phyloP scores from a whole-genome alignment of 768 basidiomycete genomes.

The Rhizopogon sp. region DNA sequence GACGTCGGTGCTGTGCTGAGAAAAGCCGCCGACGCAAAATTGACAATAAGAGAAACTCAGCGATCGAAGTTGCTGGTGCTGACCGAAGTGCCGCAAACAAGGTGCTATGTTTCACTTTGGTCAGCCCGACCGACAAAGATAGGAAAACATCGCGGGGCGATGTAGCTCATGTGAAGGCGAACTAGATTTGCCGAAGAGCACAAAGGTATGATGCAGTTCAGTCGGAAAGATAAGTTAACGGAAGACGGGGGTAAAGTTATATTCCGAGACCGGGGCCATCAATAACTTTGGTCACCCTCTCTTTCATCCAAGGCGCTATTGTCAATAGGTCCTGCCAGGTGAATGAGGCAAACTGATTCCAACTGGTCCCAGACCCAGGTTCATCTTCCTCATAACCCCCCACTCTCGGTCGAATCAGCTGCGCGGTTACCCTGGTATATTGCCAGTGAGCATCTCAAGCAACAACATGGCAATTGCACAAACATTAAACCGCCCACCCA shows the following conservation, averaged over 20 bases:
- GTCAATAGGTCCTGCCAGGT: conserved; percentile 63
- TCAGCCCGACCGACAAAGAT: conserved; percentile 16
- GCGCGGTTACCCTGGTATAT: conserved; percentile 51
- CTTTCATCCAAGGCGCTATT: conserved; percentile 78
- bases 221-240: not conserved
- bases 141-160: not conserved
- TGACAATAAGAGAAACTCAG: conserved; percentile 1
- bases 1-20: conserved; percentile 4
- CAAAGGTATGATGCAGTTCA: not conserved
- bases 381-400: conserved; percentile 38
- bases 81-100: conserved; percentile 11
- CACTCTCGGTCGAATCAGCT: conserved; percentile 44
- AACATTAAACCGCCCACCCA: conserved; percentile 77
- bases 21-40: conserved; percentile 6
- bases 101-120: conserved; percentile 28
- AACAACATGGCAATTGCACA: conserved; percentile 12
- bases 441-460: conserved; percentile 3
- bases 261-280: conserved; percentile 71
- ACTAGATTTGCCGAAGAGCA: not conserved
- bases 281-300: conserved; percentile 57
- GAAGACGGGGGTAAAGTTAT: not conserved
- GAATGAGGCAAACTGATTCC: conserved; percentile 65
- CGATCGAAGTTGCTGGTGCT: conserved; percentile 2
- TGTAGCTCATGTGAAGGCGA: not conserved
- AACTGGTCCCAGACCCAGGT: conserved; percentile 42